Percentiles rank a stretch among this genome's conserved stretches.
phyloP scores from a whole-genome alignment of 2,329 filamentous ascomycete species.

The Penicillium italicum region DNA sequence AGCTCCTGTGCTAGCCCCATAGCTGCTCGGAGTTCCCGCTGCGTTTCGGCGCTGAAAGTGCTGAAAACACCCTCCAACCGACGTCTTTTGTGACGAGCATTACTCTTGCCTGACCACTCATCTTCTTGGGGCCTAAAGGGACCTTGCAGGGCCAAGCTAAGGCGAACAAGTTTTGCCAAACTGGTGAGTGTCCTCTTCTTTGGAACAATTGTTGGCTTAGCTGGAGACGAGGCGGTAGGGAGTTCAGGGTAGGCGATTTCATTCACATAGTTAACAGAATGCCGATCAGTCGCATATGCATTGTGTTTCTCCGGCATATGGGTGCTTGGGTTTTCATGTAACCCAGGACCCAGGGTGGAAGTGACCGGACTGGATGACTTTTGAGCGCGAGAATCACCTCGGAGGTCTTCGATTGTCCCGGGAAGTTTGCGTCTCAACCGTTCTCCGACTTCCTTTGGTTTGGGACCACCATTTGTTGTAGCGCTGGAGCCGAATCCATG shows the following conservation, averaged over 20 bases:
- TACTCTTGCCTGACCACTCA: slow-evolving; percentile 6
- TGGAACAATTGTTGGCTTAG: slow-evolving; percentile 1
- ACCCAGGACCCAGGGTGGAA: background rate
- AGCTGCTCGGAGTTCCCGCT: slow-evolving; percentile 41
- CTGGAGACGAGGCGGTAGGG: slow-evolving; percentile 5
- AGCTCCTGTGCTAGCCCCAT: slow-evolving; percentile 44
- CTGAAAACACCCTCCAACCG: slow-evolving; percentile 36
- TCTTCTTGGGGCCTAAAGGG: slow-evolving; percentile 25
- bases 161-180: slow-evolving; percentile 35
- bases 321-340: background rate
- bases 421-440: slow-evolving; percentile 28
- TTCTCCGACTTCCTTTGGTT: slow-evolving; percentile 27
- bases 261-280: background rate
- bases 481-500: slow-evolving; percentile 36
- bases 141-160: slow-evolving; percentile 38
- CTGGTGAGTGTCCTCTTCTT: slow-evolving; percentile 25
- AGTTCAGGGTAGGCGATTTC: slow-evolving; percentile 17
- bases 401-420: slow-evolving; percentile 17
- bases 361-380: slow-evolving; percentile 15
- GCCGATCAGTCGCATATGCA: background rate
- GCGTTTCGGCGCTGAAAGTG: slow-evolving; percentile 38
- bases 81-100: slow-evolving; percentile 16
- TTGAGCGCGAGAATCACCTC: slow-evolving; percentile 13
- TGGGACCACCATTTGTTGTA: slow-evolving; percentile 24
- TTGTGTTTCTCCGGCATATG: no score